Evolutionary conservation across 2,329 filamentous ascomycete genomes (phyloP), one percentile per base, ranked within the genome.

Genomic region (Cytospora piceae): DNA sequence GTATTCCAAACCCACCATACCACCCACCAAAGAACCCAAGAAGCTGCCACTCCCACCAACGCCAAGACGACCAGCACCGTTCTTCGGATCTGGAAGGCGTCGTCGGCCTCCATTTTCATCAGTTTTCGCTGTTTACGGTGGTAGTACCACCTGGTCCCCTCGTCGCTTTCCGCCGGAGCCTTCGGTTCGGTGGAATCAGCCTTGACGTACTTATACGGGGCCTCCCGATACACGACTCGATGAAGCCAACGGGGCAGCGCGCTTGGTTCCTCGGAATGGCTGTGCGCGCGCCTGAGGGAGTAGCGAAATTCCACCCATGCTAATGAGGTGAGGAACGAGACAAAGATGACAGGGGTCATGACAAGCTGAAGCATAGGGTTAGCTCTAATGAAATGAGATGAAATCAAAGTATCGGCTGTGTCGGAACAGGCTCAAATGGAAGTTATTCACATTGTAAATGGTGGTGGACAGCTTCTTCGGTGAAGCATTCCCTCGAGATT

Each of bases 241-340:
- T 81, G 77, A 57, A 83, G 71, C 81, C 79, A 83, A 14, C 61
- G 61, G 5, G 77, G 79, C 57, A 80, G 67, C 29, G 75, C 69
- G 61, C 71, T 69, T 49, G 67, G 63, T 61, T 68, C 72, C 58
- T 74, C 70, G 70, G 74, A 68, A 71, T 78, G 76, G 62, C 72
- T 74, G 66, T 76, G 76, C 61, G 77, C 78, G 75, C 87, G 80
- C 75, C 81, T 73, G 72, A 80, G 72, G 71, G 85, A 77, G 82
- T 86, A 79, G 65, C 81, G 81, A 59, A 82, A 77, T 77, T 91
- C 88, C 53, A 91, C 82, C 60, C 90, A 75, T 73, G 83, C 81
- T 55, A 91, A 83, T 2, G 88, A 90, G 69, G 90, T 55, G 52
- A 92, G 74, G 76, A 91, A 90, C 27, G 86, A 84, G 59, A 86